Conservation (phyloP, 2,329 filamentous ascomycete genomes). For the Septoria linicola region DNA sequence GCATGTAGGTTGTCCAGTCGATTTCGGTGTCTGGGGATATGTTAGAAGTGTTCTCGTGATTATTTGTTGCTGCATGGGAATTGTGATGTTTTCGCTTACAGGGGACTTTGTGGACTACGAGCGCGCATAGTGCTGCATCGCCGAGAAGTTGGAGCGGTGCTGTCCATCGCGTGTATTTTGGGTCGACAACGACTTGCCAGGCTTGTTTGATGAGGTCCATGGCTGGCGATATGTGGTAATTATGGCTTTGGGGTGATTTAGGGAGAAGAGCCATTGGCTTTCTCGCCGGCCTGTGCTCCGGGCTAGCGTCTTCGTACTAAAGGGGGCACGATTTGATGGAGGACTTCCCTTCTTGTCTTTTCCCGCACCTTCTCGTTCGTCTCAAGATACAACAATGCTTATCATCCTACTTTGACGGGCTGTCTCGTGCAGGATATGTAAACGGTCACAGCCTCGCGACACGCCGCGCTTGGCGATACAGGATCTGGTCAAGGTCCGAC, state of each 20-base stretch:
- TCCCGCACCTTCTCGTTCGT: too few species aligned
- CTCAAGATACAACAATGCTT: too few species aligned
- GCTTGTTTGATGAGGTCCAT: slow-evolving; percentile 42
- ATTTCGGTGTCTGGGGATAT: slow-evolving; percentile 79
- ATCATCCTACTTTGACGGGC: too few species aligned
- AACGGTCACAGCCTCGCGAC: too few species aligned
- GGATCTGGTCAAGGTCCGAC: too few species aligned
- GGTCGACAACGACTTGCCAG: slow-evolving; percentile 51
- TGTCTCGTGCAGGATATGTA: too few species aligned
- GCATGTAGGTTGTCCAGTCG: slow-evolving; percentile 96
- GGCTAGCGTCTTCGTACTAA: background rate
- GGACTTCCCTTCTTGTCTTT: too few species aligned
- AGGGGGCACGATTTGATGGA: too few species aligned
- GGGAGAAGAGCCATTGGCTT: slow-evolving; percentile 2
- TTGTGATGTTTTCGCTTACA: too few species aligned
- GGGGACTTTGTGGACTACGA: slow-evolving; percentile 77
- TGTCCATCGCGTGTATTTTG: slow-evolving; percentile 61
- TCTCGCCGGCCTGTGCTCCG: background rate
- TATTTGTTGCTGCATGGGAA: too few species aligned
- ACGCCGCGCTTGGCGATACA: too few species aligned
- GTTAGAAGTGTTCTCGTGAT: too few species aligned
- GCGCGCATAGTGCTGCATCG: slow-evolving; percentile 69
- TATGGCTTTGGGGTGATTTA: background rate
- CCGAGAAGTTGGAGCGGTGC: slow-evolving; percentile 64
- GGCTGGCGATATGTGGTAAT: background rate